phyloP scores from a whole-genome alignment of 768 basidiomycete species.

The Phanerochaete sordida region DNA sequence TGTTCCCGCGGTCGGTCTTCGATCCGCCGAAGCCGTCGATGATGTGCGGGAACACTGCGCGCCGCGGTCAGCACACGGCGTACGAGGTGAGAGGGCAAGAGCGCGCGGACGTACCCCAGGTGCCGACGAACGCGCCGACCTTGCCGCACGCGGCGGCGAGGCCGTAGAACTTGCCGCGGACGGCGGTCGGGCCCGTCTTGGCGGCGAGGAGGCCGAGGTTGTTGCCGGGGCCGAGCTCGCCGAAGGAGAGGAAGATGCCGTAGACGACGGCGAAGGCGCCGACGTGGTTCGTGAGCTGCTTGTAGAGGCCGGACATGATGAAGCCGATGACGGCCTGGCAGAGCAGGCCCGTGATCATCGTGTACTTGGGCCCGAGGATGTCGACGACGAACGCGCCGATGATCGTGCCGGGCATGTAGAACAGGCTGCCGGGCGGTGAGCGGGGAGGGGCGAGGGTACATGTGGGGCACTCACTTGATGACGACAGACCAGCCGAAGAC shows the following conservation, averaged over 20 bases:
- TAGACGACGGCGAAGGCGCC: slow-evolving; percentile 85
- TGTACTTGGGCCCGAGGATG: slow-evolving; percentile 68
- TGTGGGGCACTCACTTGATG: slow-evolving; percentile 56
- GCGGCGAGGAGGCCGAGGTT: slow-evolving; percentile 80
- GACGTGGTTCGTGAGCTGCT: slow-evolving; percentile 54
- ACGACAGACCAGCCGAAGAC: slow-evolving; percentile 85
- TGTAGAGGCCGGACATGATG: slow-evolving; percentile 84
- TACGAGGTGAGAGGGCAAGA: not conserved
- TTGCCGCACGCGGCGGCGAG: slow-evolving; percentile 84
- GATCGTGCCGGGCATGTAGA: slow-evolving; percentile 71
- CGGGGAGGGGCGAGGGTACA: slow-evolving; percentile 17
- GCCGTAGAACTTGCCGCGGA: slow-evolving; percentile 86
- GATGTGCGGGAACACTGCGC: slow-evolving; percentile 61
- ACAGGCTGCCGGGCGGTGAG: slow-evolving; percentile 43
- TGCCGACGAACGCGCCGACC: slow-evolving; percentile 79
- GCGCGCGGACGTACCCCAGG: slow-evolving; percentile 56
- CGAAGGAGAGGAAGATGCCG: slow-evolving; percentile 87
- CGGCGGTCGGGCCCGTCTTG: slow-evolving; percentile 82
- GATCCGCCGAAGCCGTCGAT: slow-evolving; percentile 65
- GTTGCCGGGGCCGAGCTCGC: slow-evolving; percentile 89
- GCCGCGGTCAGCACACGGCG: not conserved
- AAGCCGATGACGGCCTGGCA: slow-evolving; percentile 76
- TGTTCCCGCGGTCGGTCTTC: slow-evolving; percentile 53
- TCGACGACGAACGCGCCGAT: slow-evolving; percentile 76
- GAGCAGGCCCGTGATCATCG: slow-evolving; percentile 71